phyloP scores from a whole-genome alignment of 164 flowering plant genomes.

The Stephania cephalantha region DNA sequence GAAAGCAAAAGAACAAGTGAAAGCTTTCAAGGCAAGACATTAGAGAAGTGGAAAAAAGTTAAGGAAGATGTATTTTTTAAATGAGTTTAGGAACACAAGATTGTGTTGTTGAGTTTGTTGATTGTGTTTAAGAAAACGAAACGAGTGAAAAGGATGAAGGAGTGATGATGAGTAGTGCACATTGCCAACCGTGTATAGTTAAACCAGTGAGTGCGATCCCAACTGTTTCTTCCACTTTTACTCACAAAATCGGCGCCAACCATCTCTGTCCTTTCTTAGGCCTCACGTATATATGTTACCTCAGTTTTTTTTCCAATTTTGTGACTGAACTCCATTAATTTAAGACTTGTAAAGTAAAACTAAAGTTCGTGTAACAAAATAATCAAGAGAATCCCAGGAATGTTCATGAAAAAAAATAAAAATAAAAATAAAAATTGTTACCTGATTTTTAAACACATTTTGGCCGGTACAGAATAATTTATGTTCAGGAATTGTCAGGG shows the following conservation, averaged over 20 bases:
- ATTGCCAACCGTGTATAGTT: background rate
- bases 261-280: background rate
- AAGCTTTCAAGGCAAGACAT: constrained; percentile 3
- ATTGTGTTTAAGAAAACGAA: background rate
- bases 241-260: background rate
- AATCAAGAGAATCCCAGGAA: too few relatives aligned
- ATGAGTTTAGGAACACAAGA: background rate
- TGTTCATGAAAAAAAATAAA: too few relatives aligned
- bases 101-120: too few relatives aligned
- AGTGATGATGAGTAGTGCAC: background rate
- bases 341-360: too few relatives aligned
- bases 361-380: too few relatives aligned
- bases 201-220: background rate
- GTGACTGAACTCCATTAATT: too few relatives aligned
- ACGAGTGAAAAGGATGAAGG: background rate
- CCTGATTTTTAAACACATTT: too few relatives aligned
- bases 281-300: background rate
- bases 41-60: background rate
- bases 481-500: too few relatives aligned
- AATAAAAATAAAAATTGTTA: too few relatives aligned
- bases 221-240: background rate
- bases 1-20: background rate
- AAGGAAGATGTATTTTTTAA: background rate
- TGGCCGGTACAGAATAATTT: too few relatives aligned
- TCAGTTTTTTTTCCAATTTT: too few relatives aligned